These are phyloP conservation scores for Trichophyton benhamiae DNA, from an alignment of 2,329 filamentous ascomycete species.

Conservation along the genomic window DNA sequence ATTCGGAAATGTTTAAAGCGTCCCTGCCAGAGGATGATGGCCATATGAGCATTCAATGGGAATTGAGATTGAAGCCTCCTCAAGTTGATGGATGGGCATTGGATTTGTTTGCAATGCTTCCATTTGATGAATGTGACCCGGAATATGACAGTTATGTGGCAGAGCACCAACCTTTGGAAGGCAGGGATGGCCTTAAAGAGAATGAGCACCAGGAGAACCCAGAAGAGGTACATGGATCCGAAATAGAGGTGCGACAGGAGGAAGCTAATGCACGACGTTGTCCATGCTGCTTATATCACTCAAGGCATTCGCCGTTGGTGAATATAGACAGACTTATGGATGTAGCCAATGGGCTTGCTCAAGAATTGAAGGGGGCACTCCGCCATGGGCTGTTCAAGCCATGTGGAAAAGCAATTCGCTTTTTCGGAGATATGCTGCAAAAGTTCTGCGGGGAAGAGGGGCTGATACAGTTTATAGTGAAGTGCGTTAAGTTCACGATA, in stretches of 20 bases:
- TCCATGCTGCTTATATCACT: neutral
- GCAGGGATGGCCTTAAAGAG: neutral
- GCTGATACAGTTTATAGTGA: neutral
- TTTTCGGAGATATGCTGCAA: neutral
- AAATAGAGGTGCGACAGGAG: neutral
- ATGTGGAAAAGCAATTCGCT: neutral
- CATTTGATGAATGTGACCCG: neutral
- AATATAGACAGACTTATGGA: neutral
- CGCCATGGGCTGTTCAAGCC: neutral
- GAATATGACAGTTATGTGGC: neutral
- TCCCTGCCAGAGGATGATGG: neutral
- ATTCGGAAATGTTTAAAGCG: neutral
- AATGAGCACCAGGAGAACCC: neutral
- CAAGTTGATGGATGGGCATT: neutral
- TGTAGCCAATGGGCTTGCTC: neutral
- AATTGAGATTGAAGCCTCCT: neutral
- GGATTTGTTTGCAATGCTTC: neutral
- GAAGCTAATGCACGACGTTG: neutral
- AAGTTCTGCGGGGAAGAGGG: neutral
- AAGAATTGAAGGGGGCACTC: neutral
- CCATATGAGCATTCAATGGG: neutral
- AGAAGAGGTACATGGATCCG: neutral
- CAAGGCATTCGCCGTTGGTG: neutral
- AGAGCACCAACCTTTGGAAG: neutral
- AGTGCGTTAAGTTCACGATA: neutral